Evolutionary conservation across 1,284 basidiomycete species (phyloP).

Genomic region (Cutaneotrichosporon sp.): DNA sequence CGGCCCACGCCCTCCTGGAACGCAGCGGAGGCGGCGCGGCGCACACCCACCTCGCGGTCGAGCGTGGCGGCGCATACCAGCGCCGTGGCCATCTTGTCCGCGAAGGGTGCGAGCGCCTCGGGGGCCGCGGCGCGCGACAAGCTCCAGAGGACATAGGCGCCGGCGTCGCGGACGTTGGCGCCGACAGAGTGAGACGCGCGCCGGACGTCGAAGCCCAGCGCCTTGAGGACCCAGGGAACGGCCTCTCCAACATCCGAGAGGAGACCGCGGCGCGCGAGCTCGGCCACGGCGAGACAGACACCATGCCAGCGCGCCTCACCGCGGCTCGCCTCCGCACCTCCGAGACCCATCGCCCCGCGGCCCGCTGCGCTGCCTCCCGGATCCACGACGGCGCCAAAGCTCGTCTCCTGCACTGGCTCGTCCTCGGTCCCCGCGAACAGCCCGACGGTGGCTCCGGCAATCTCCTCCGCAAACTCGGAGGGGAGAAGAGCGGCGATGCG

Average conservation of each 20-base stretch:
- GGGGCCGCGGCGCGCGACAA: constrained; percentile 75
- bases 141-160: constrained; percentile 94
- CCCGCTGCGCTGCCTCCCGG: constrained; percentile 62
- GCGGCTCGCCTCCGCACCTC: constrained; percentile 64
- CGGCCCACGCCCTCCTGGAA: constrained; percentile 97
- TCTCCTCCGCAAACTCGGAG: constrained; percentile 70
- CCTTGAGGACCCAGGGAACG: constrained; percentile 78
- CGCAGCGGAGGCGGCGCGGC: constrained; percentile 95
- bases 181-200: constrained; percentile 92
- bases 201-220: constrained; percentile 86
- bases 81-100: constrained; percentile 65
- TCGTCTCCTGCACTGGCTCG: constrained; percentile 45
- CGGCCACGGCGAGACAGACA: constrained; percentile 86
- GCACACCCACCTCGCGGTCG: constrained; percentile 91
- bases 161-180: constrained; percentile 90
- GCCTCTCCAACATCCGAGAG: constrained; percentile 65
- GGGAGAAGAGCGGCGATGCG: constrained; percentile 82
- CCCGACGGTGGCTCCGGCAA: constrained; percentile 74
- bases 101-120: constrained; percentile 64
- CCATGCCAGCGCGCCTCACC: constrained; percentile 94
- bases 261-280: constrained; percentile 81
- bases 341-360: constrained; percentile 60
- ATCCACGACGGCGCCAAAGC: constrained; percentile 44
- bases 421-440: constrained; percentile 59
- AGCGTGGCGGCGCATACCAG: constrained; percentile 79